Evolutionary conservation across 768 basidiomycete species (phyloP).

Genomic region (Cyathus striatus): DNA sequence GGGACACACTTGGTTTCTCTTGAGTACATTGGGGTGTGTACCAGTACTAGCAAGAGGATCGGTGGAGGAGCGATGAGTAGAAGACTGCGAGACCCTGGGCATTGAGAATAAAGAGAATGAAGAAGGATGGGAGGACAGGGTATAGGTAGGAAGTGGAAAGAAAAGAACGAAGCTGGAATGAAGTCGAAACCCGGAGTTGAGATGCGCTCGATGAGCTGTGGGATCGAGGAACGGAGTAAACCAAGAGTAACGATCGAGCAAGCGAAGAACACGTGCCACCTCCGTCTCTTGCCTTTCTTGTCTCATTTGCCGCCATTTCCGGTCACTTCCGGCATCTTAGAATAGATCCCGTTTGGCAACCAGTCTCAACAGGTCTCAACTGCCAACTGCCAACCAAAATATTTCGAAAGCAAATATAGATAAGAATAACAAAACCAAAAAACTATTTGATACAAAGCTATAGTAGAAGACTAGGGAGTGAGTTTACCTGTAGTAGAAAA

Average conservation of each 20-base stretch:
- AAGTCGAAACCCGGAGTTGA: neutral
- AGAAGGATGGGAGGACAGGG: neutral
- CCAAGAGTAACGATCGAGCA: neutral
- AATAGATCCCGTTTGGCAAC: too few relatives aligned
- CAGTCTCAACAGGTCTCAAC: too few relatives aligned
- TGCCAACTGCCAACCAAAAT: too few relatives aligned
- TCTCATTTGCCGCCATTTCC: neutral
- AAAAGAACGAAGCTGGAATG: neutral
- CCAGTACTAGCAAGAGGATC: slow-evolving; percentile 18
- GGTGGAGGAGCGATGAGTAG: slow-evolving; percentile 19
- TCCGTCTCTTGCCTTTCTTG: neutral
- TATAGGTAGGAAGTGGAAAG: too few relatives aligned
- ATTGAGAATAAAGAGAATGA: slow-evolving; percentile 12
- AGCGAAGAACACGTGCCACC: slow-evolving; percentile 3
- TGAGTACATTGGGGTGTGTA: slow-evolving; percentile 42
- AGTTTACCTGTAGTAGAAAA: slow-evolving; percentile 29
- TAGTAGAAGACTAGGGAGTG: too few relatives aligned
- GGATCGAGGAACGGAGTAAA: neutral
- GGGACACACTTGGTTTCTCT: slow-evolving; percentile 43
- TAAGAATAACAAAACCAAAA: too few relatives aligned
- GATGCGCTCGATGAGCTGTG: neutral
- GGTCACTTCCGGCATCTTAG: neutral
- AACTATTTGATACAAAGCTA: too few relatives aligned
- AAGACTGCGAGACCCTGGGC: slow-evolving; percentile 29
- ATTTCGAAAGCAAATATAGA: too few relatives aligned